These are phyloP conservation scores for Termitomyces sp. DNA, from an alignment of 768 basidiomycete species.

Conservation along the genomic window DNA sequence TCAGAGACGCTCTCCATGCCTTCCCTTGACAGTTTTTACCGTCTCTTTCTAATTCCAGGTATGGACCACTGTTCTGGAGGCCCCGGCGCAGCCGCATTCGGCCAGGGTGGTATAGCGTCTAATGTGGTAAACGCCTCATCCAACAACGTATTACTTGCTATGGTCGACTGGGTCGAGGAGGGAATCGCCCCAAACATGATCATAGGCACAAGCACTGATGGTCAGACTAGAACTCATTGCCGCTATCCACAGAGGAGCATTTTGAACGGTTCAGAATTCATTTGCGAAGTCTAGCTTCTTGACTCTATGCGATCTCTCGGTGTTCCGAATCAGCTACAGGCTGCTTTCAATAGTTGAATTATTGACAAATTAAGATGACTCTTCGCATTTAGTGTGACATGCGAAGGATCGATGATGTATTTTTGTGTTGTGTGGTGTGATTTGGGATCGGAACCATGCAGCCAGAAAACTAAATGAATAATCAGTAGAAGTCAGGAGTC, in stretches of 20 bases:
- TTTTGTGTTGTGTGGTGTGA: too few relatives aligned
- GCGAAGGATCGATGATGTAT: too few relatives aligned
- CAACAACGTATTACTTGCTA: constrained; percentile 1
- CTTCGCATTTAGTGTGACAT: background rate
- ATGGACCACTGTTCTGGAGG: constrained; percentile 11
- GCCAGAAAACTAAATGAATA: too few relatives aligned
- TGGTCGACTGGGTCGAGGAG: constrained; percentile 8
- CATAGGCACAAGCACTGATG: background rate
- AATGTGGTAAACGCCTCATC: constrained; percentile 6
- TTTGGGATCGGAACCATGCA: too few relatives aligned
- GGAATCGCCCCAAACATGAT: constrained; percentile 8
- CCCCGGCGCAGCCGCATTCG: constrained; percentile 8
- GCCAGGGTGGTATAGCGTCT: constrained; percentile 1
- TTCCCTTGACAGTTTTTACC: constrained; percentile 8
- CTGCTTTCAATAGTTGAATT: background rate
- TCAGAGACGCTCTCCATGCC: constrained; percentile 4
- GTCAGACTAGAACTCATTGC: constrained; percentile 4
- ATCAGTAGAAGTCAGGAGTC: too few relatives aligned
- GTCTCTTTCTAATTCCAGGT: constrained; percentile 10
- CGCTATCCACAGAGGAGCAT: constrained; percentile 10
- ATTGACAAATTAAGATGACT: background rate
- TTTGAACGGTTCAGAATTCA: background rate
- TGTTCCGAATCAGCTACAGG: background rate
- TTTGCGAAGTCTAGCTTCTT: background rate
- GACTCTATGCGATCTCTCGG: background rate